Conservation (phyloP, 768 basidiomycete genomes). For the Hortiboletus campestris region DNA sequence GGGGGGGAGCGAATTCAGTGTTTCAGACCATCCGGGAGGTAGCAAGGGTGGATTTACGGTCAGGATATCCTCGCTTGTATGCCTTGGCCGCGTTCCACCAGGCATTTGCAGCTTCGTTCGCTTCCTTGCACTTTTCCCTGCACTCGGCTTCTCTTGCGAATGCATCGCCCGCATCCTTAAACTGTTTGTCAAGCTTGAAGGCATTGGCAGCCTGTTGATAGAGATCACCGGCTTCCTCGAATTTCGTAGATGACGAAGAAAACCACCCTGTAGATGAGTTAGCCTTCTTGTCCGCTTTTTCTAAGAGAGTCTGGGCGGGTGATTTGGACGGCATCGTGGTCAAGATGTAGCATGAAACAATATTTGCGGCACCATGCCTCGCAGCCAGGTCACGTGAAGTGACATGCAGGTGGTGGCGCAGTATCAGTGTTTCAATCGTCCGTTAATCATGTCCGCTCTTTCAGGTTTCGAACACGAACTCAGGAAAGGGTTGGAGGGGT, state of each 20-base stretch:
- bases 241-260: constrained; percentile 78
- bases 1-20: constrained; percentile 15
- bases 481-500: constrained; percentile 49
- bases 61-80: constrained; percentile 85
- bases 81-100: constrained; percentile 99
- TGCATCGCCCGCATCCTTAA: constrained; percentile 89
- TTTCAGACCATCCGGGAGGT: not conserved
- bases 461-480: constrained; percentile 41
- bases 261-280: constrained; percentile 86
- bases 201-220: constrained; percentile 93
- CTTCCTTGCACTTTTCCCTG: constrained; percentile 82
- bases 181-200: constrained; percentile 89
- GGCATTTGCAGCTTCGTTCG: constrained; percentile 94
- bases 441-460: constrained; percentile 34
- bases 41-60: constrained; percentile 54
- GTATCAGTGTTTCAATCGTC: not conserved
- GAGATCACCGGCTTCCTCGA: constrained; percentile 93
- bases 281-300: constrained; percentile 93
- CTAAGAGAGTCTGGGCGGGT: constrained; percentile 68
- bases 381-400: constrained; percentile 16
- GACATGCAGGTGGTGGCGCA: not conserved
- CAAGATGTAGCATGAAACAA: not conserved
- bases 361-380: not conserved
- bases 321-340: constrained; percentile 71
- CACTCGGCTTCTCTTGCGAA: constrained; percentile 95